These are phyloP conservation scores for Tolypocladium guangdongense DNA, from an alignment of 2,329 filamentous ascomycete species.

Conservation along the genomic window DNA sequence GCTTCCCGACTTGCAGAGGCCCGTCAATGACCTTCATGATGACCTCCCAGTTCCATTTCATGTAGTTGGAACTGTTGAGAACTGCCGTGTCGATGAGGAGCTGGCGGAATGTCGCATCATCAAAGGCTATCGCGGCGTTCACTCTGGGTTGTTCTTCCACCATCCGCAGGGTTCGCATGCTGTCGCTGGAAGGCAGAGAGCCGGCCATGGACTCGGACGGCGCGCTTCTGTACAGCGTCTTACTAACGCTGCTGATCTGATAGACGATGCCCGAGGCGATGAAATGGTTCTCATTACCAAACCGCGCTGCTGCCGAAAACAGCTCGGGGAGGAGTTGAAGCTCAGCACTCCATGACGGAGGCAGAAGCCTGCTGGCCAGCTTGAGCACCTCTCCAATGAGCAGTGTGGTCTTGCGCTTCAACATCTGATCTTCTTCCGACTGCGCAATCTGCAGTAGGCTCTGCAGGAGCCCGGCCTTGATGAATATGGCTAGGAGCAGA, in stretches of 20 bases:
- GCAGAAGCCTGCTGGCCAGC: constrained; percentile 75
- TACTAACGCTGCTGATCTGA: constrained; percentile 94
- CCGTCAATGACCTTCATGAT: constrained; percentile 88
- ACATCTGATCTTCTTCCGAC: constrained; percentile 52
- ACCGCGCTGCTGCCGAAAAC: constrained; percentile 64
- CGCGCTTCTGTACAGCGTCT: constrained; percentile 75
- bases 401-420: constrained; percentile 83
- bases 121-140: constrained; percentile 34
- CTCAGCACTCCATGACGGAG: constrained; percentile 68
- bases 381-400: constrained; percentile 87
- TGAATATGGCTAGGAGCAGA: constrained; percentile 71
- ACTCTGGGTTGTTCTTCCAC: constrained; percentile 46
- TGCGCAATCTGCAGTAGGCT: constrained; percentile 54
- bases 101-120: constrained; percentile 54
- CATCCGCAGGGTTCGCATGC: constrained; percentile 35
- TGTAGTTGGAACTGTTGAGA: constrained; percentile 76
- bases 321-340: constrained; percentile 83
- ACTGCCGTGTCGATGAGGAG: constrained; percentile 70
- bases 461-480: constrained; percentile 66
- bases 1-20: constrained; percentile 78
- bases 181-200: constrained; percentile 30
- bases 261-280: constrained; percentile 86
- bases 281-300: constrained; percentile 61
- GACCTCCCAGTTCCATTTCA: constrained; percentile 96
- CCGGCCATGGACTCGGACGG: constrained; percentile 31